Percentiles rank a stretch among this genome's conserved stretches.
Evolutionary conservation across 2,329 filamentous ascomycete species (phyloP).

Genomic region (Lasiodiplodia theobromae): DNA sequence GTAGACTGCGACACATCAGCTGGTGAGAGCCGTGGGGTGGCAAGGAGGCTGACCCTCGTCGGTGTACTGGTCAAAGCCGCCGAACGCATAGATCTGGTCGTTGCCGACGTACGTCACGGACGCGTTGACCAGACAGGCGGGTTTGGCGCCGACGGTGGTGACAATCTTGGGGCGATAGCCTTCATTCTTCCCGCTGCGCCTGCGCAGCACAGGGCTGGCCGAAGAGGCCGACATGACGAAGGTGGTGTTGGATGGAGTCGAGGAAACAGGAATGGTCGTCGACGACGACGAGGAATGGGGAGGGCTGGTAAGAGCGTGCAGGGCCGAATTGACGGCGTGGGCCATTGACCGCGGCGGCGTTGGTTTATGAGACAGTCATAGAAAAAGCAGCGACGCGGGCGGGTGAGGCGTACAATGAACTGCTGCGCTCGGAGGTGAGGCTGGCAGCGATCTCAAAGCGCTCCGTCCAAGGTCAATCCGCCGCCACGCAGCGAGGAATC

Average conservation of each 20-base stretch:
- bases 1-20: constrained; percentile 67
- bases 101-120: constrained; percentile 99
- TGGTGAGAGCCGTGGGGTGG: background rate
- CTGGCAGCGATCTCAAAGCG: constrained; percentile 24
- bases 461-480: constrained; percentile 14
- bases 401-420: constrained; percentile 23
- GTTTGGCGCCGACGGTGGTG: constrained; percentile 67
- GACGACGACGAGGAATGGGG: constrained; percentile 24
- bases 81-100: constrained; percentile 97
- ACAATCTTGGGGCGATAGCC: constrained; percentile 85
- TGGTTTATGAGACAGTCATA: background rate
- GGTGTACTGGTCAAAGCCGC: constrained; percentile 97
- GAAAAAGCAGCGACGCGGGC: constrained; percentile 15
- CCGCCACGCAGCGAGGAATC: constrained; percentile 8
- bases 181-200: constrained; percentile 64
- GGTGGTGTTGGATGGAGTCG: constrained; percentile 71
- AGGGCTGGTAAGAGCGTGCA: constrained; percentile 22
- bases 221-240: constrained; percentile 82
- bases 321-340: constrained; percentile 23
- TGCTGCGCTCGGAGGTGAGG: constrained; percentile 25
- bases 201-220: constrained; percentile 63
- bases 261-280: constrained; percentile 27
- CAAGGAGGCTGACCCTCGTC: constrained; percentile 71
- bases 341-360: constrained; percentile 19
- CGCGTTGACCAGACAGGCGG: constrained; percentile 95